Evolutionary conservation across 2,329 filamentous ascomycete species (phyloP).

Genomic region (Neonectria punicea): DNA sequence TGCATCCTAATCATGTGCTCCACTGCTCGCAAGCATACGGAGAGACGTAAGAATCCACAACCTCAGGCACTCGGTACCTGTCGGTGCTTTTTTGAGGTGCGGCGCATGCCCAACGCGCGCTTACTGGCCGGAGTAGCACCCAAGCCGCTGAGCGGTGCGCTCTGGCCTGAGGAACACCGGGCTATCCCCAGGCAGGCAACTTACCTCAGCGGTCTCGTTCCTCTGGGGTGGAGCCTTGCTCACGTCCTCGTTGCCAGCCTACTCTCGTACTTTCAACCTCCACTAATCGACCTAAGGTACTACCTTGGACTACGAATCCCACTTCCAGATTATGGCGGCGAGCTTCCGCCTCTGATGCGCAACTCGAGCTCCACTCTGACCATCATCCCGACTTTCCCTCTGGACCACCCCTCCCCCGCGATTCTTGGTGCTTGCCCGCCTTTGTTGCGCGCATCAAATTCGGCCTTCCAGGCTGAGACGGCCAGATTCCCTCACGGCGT

Average conservation of each 20-base stretch:
- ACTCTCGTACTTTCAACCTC: conserved; percentile 23
- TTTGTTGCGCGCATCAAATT: conserved; percentile 5
- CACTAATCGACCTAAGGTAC: conserved; percentile 29
- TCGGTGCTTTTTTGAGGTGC: neutral
- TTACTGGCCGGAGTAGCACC: neutral
- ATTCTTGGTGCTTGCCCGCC: conserved; percentile 11
- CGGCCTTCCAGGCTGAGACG: conserved; percentile 14
- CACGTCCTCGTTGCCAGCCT: conserved; percentile 10
- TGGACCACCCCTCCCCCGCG: conserved; percentile 9
- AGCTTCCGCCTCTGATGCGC: conserved; percentile 24
- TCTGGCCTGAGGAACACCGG: neutral
- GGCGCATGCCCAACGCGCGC: neutral
- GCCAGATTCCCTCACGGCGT: conserved; percentile 23
- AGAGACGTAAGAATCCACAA: too few relatives aligned
- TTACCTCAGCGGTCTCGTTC: conserved; percentile 22
- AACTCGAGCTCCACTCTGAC: conserved; percentile 21
- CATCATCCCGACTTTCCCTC: conserved; percentile 22
- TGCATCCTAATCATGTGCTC: neutral
- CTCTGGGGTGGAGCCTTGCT: conserved; percentile 17
- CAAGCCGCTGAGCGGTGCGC: neutral
- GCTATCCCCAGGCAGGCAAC: neutral
- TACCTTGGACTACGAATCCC: conserved; percentile 25
- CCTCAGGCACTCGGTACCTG: neutral
- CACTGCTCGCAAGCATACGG: too few relatives aligned
- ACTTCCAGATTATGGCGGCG: conserved; percentile 24